Conservation (phyloP, 2,329 filamentous ascomycete genomes). For the Neonectria ditissima region DNA sequence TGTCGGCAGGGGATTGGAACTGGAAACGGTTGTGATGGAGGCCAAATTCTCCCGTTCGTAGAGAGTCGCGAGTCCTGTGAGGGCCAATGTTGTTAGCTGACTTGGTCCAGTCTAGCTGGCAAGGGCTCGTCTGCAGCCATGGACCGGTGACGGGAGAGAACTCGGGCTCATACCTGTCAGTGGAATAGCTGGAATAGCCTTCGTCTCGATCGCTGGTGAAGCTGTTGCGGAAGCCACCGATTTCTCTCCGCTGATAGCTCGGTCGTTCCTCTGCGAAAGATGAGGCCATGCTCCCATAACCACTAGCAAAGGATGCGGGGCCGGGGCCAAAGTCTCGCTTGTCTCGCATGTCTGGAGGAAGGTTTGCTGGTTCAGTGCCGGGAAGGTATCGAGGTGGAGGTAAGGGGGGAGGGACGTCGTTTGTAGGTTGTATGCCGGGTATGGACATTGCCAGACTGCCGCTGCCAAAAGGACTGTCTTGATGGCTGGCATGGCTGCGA, state of each 20-base stretch:
- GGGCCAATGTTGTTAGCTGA: conserved; percentile 32
- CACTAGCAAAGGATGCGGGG: conserved; percentile 49
- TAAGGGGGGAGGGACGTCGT: conserved; percentile 57
- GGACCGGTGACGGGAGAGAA: conserved; percentile 3
- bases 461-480: conserved; percentile 49
- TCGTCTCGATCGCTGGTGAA: conserved; percentile 52
- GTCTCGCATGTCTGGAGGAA: conserved; percentile 47
- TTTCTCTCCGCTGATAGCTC: conserved; percentile 49
- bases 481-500: conserved; percentile 42
- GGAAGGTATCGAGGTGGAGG: conserved; percentile 58
- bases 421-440: conserved; percentile 50
- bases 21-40: conserved; percentile 63
- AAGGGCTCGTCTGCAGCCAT: conserved; percentile 8
- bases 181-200: conserved; percentile 58
- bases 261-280: conserved; percentile 51
- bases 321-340: conserved; percentile 46
- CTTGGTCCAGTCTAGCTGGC: not conserved
- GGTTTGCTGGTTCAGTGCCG: conserved; percentile 49
- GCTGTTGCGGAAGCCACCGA: conserved; percentile 39
- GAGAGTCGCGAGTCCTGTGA: conserved; percentile 56
- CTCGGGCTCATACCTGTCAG: conserved; percentile 49
- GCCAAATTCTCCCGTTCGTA: conserved; percentile 56
- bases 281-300: conserved; percentile 56
- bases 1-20: conserved; percentile 59
- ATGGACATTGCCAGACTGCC: conserved; percentile 57